Percentiles rank a stretch among this genome's conserved stretches.
Evolutionary conservation across 2,329 filamentous ascomycete genomes (phyloP).

Genomic region (Blastomyces parvus): DNA sequence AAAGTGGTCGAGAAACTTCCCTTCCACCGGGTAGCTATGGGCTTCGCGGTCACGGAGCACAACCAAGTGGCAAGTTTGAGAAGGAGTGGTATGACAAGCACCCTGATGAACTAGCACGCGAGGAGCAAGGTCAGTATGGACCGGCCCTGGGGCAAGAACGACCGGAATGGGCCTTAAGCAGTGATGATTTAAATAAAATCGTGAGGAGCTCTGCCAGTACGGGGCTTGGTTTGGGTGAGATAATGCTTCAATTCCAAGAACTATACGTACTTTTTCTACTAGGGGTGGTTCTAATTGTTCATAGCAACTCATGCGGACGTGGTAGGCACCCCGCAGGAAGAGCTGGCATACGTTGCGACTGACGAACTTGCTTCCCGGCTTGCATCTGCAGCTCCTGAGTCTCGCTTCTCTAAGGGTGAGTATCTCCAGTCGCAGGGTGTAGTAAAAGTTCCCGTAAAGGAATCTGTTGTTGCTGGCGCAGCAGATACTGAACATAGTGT

Average conservation of each 20-base stretch:
- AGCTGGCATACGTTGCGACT: slow-evolving; percentile 77
- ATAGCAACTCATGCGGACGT: slow-evolving; percentile 55
- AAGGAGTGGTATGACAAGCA: slow-evolving; percentile 90
- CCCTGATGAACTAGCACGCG: slow-evolving; percentile 64
- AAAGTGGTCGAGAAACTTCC: slow-evolving; percentile 60
- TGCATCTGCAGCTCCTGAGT: slow-evolving; percentile 49
- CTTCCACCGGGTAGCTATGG: slow-evolving; percentile 85
- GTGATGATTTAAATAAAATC: slow-evolving; percentile 81
- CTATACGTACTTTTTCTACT: slow-evolving; percentile 10
- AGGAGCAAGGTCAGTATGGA: slow-evolving; percentile 60
- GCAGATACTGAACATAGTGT: slow-evolving; percentile 36
- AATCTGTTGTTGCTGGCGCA: slow-evolving; percentile 40
- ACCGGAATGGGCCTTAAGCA: slow-evolving; percentile 75
- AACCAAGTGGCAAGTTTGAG: slow-evolving; percentile 70
- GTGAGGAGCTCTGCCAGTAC: slow-evolving; percentile 58
- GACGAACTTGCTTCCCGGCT: slow-evolving; percentile 75
- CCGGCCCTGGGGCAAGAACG: slow-evolving; percentile 50
- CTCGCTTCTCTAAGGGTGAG: slow-evolving; percentile 23
- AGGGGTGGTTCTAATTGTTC: neutral
- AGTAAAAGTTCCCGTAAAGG: slow-evolving; percentile 45
- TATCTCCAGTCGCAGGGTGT: slow-evolving; percentile 30
- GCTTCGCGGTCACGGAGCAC: slow-evolving; percentile 74
- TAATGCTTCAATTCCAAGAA: neutral
- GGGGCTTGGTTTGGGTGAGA: slow-evolving; percentile 45
- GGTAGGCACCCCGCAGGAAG: slow-evolving; percentile 72